Percentiles rank a stretch among this genome's conserved stretches.
Evolutionary conservation across 108 stramenopile species (phyloP).

Genomic region (Conticribra guillardii): DNA sequence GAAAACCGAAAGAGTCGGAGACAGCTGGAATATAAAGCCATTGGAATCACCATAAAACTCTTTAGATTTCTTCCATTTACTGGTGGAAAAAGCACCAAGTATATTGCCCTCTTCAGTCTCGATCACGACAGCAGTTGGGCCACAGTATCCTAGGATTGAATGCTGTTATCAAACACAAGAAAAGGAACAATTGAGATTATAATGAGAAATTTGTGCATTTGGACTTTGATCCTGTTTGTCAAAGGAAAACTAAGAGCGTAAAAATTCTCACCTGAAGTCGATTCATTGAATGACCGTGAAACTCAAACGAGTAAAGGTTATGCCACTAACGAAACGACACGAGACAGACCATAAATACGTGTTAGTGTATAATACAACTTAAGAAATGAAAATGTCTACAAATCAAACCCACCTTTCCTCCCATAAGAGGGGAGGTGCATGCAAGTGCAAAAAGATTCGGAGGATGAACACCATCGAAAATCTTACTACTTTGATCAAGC

Average conservation of each 20-base stretch:
- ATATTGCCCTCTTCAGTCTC: constrained; percentile 44
- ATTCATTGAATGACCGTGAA: constrained; percentile 49
- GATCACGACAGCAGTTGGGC: constrained; percentile 38
- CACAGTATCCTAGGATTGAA: constrained; percentile 45
- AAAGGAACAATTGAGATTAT: neutral
- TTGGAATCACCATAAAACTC: constrained; percentile 46
- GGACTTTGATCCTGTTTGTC: no score
- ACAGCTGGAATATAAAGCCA: constrained; percentile 46
- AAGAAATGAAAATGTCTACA: neutral
- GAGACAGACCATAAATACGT: no score
- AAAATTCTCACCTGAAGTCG: constrained; percentile 27
- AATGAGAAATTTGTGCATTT: no score
- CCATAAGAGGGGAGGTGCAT: constrained; percentile 38
- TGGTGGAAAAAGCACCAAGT: constrained; percentile 41
- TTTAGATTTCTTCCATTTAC: constrained; percentile 37
- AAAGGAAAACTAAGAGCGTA: no score
- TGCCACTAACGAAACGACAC: no score
- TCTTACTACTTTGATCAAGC: constrained; percentile 38
- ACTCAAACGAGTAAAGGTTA: constrained; percentile 43
- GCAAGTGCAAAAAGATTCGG: constrained; percentile 45
- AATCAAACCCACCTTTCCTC: no score
- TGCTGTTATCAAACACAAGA: constrained; percentile 9
- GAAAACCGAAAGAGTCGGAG: constrained; percentile 42
- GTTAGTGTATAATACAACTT: no score
- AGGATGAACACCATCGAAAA: constrained; percentile 32